Base-by-base conservation (phyloP, 2,329 filamentous ascomycete genomes). In the Fonsecaea pugnacius region DNA sequence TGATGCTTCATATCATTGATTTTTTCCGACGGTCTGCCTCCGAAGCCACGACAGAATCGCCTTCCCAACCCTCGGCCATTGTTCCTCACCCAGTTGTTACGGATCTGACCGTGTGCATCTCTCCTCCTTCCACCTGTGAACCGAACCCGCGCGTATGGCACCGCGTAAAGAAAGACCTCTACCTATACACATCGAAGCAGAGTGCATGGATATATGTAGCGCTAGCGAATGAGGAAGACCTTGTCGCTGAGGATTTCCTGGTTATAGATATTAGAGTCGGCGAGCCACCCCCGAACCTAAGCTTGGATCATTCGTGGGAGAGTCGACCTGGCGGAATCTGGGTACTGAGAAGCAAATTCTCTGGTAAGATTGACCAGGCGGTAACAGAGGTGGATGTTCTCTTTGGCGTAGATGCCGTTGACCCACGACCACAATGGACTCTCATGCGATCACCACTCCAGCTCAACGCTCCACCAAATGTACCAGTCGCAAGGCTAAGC, bases 401-500 rank as follows among this genome's bases (percentile, higher is more conserved):
- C 32, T 62, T 62, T 62, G 60, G 60, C 51, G 62, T 65, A 40
- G 73, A 75, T 71, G 72, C 74, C 48, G 70, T 75, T 62, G 72
- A 75, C 56, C 72, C 72, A 58, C 73, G 74, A 66, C 72, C 73
- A 65, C 67, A 73, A 63, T 75, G 74, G 73, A 62, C 69, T 71
- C 73, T 78, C 53, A 71, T 76, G 66, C 68, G 27, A 72, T 69
- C 66, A 70, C 66, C 77, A 64, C 76, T 79, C 60, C 72, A 76
- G 65, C 72, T 79, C 36, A 58, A 75, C 59, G 63, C 65, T 71
- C 68, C 70, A 53, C 70, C 72, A 67, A 59, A 75, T 62, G 69
- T 74, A 69, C 74, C 75, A 43, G 74, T 73, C 69, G 73, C 75
- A 71, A 77, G 74, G 72, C 71, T 78, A 58, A 78, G 63, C 63